Conservation (phyloP, 2,329 filamentous ascomycete species). For the Cladosporium halotolerans region DNA sequence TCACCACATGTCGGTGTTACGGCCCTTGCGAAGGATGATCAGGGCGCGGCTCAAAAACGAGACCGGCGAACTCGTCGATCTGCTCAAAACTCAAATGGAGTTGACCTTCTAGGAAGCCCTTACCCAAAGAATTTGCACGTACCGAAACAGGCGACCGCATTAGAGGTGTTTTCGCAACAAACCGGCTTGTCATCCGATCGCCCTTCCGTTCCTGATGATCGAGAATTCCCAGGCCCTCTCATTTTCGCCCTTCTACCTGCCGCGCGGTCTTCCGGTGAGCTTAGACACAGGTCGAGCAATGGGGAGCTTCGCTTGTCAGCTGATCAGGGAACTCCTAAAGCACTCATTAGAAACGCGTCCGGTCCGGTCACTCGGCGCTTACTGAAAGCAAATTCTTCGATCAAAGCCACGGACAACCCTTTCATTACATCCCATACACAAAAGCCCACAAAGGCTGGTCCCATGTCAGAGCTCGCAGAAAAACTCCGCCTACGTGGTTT, state of each 20-base stretch:
- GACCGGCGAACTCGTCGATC: not conserved
- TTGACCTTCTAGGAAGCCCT: slow-evolving; percentile 27
- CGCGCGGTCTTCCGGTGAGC: not conserved
- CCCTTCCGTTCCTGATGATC: not conserved
- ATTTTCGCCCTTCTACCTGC: not conserved
- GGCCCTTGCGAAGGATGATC: not conserved
- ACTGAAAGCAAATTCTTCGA: slow-evolving; percentile 7
- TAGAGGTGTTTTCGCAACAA: slow-evolving; percentile 24
- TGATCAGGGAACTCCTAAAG: slow-evolving; percentile 33
- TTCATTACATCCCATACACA: slow-evolving; percentile 23
- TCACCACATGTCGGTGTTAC: not conserved
- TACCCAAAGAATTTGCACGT: slow-evolving; percentile 23
- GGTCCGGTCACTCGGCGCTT: slow-evolving; percentile 2
- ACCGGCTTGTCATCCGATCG: slow-evolving; percentile 17
- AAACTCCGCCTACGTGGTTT: slow-evolving; percentile 7
- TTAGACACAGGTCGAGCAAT: slow-evolving; percentile 33
- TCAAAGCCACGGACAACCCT: slow-evolving; percentile 10
- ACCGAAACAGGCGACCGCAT: slow-evolving; percentile 16
- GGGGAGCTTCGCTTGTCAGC: slow-evolving; percentile 37
- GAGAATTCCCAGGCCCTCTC: not conserved
- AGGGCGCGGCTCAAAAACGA: not conserved
- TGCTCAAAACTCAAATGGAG: slow-evolving; percentile 21
- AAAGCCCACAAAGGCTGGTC: slow-evolving; percentile 23
- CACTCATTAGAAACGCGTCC: slow-evolving; percentile 34
- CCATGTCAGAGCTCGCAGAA: slow-evolving; percentile 17